Percentiles rank a stretch among this genome's conserved stretches.
Evolutionary conservation across 106 monocot genomes (phyloP).

Genomic region (Alisma plantagoaquatica): DNA sequence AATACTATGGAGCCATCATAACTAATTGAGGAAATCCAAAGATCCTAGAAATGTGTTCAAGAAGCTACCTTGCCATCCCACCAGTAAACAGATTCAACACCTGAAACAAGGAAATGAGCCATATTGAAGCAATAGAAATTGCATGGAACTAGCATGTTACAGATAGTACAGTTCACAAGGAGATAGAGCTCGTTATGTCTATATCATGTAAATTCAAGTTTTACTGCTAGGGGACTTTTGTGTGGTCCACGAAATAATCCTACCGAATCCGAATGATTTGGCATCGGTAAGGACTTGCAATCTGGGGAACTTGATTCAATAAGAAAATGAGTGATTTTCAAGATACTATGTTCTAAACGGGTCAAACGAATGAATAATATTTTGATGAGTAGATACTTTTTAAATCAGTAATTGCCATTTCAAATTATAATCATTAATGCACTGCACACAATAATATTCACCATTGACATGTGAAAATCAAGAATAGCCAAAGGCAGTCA

Average conservation of each 20-base stretch:
- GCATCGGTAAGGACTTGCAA: neutral
- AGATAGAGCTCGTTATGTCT: neutral
- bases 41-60: neutral
- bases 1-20: neutral
- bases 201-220: neutral
- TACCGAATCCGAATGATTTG: too few species aligned
- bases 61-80: constrained; percentile 84
- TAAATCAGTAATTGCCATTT: too few species aligned
- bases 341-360: too few species aligned
- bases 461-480: too few species aligned
- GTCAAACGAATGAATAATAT: too few species aligned
- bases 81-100: constrained; percentile 83
- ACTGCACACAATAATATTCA: too few species aligned
- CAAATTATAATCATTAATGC: too few species aligned
- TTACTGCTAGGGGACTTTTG: neutral
- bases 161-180: neutral
- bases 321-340: too few species aligned
- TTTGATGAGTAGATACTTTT: too few species aligned
- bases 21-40: neutral
- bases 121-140: neutral
- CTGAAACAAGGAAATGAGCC: constrained; percentile 31
- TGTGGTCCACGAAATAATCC: too few species aligned
- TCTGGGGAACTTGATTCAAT: neutral
- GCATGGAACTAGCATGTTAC: neutral
- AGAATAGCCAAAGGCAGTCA: too few species aligned